Evolutionary conservation across 164 flowering plant genomes (phyloP).

Genomic region (Liriodendron chinense): DNA sequence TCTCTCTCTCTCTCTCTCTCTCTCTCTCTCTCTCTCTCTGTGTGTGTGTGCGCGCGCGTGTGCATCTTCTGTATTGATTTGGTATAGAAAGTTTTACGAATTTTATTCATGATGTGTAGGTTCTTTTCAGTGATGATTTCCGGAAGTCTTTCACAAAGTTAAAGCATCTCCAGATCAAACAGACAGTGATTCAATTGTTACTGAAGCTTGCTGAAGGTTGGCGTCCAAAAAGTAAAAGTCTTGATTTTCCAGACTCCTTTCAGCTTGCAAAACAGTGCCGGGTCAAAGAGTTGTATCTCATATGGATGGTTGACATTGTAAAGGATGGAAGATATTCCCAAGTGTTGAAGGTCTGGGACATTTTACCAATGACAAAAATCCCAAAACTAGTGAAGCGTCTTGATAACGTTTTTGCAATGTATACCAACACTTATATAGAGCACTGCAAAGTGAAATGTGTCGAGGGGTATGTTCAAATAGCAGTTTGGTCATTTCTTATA

Average conservation of each 20-base stretch:
- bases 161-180: slow-evolving; percentile 6
- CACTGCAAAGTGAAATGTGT: slow-evolving; percentile 48
- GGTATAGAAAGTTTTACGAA: neutral
- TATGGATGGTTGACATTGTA: slow-evolving; percentile 40
- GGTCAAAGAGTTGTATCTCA: slow-evolving; percentile 22
- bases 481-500: too few species aligned
- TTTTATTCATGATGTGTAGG: slow-evolving; percentile 21
- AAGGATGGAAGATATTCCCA: slow-evolving; percentile 22
- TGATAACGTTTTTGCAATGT: slow-evolving; percentile 11
- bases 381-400: slow-evolving; percentile 40
- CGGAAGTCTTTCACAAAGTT: slow-evolving; percentile 22
- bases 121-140: slow-evolving; percentile 34
- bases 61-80: neutral
- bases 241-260: slow-evolving; percentile 16
- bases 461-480: slow-evolving; percentile 49
- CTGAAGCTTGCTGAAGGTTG: slow-evolving; percentile 41
- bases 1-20: too few species aligned
- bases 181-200: slow-evolving; percentile 24
- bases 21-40: too few species aligned
- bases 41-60: too few species aligned
- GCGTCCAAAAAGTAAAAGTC: slow-evolving; percentile 23
- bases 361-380: slow-evolving; percentile 53
- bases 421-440: slow-evolving; percentile 32
- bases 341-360: slow-evolving; percentile 64
- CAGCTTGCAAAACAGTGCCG: slow-evolving; percentile 25